Evolutionary conservation across 129 eudicot species (phyloP).

Genomic region (Flaveria brownii): DNA sequence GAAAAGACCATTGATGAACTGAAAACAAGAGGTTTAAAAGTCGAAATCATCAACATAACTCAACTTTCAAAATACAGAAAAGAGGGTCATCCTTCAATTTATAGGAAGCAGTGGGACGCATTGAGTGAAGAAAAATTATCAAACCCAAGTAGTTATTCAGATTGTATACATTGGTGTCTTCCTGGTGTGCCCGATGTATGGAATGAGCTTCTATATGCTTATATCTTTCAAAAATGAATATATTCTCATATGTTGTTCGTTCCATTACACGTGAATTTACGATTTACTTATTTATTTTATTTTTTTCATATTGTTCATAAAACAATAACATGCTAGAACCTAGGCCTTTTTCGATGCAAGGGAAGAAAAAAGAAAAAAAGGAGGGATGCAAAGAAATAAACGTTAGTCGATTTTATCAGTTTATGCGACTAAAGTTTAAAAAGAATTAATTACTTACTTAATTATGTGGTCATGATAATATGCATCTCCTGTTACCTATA

Average conservation of each 20-base stretch:
- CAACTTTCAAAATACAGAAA: conserved; percentile 81
- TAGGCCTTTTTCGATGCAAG: not conserved
- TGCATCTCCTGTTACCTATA: too few relatives aligned
- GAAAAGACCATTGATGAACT: conserved; percentile 47
- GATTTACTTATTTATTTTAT: not conserved
- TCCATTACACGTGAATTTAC: not conserved
- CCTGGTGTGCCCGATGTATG: conserved; percentile 92
- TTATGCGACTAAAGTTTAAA: too few relatives aligned
- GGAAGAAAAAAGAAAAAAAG: too few relatives aligned
- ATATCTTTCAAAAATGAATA: conserved; percentile 40
- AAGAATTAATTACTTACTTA: too few relatives aligned
- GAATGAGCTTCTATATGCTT: conserved; percentile 71
- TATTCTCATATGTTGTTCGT: not conserved
- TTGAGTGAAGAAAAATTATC: conserved; percentile 51
- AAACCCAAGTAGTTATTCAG: conserved; percentile 59
- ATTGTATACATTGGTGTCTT: conserved; percentile 90
- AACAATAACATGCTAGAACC: not conserved
- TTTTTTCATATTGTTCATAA: not conserved
- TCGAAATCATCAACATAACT: conserved; percentile 74
- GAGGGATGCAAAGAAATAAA: too few relatives aligned
- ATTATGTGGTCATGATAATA: too few relatives aligned
- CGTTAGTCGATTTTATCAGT: too few relatives aligned
- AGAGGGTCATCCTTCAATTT: conserved; percentile 81
- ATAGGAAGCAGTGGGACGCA: conserved; percentile 77
- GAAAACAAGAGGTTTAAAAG: conserved; percentile 48